Conservation (phyloP, 768 basidiomycete species). For the Russula compacta region DNA sequence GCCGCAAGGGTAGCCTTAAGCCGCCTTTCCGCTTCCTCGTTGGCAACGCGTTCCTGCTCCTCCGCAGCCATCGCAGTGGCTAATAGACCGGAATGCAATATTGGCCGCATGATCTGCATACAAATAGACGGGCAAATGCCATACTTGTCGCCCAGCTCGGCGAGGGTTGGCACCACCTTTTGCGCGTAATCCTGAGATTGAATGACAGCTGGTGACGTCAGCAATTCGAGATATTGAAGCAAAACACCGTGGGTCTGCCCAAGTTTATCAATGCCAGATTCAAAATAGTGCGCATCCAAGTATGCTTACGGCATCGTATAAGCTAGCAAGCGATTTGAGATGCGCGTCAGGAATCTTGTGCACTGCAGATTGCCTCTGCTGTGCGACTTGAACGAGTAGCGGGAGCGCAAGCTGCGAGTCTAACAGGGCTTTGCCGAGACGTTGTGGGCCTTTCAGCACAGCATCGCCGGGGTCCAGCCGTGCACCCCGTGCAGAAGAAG, state of each 20-base stretch:
- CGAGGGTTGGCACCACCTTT: slow-evolving; percentile 64
- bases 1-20: slow-evolving; percentile 73
- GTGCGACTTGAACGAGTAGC: slow-evolving; percentile 84
- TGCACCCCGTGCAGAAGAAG: slow-evolving; percentile 69
- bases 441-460: slow-evolving; percentile 52
- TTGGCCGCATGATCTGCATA: slow-evolving; percentile 90
- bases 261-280: slow-evolving; percentile 12
- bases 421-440: slow-evolving; percentile 55
- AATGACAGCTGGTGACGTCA: slow-evolving; percentile 64
- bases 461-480: slow-evolving; percentile 59
- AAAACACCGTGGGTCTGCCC: slow-evolving; percentile 82
- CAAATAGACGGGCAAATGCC: slow-evolving; percentile 80
- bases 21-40: slow-evolving; percentile 71
- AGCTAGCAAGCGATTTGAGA: slow-evolving; percentile 75
- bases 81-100: slow-evolving; percentile 53
- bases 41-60: slow-evolving; percentile 60
- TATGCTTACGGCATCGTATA: slow-evolving; percentile 78
- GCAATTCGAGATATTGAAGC: slow-evolving; percentile 84
- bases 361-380: slow-evolving; percentile 81
- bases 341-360: slow-evolving; percentile 66
- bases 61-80: slow-evolving; percentile 54
- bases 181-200: slow-evolving; percentile 63
- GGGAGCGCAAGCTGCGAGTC: slow-evolving; percentile 76
- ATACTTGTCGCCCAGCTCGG: slow-evolving; percentile 64
- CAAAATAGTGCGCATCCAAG: slow-evolving; percentile 15